Base-by-base conservation (phyloP, 2,329 filamentous ascomycete genomes). In the Malbranchea zuffiana region DNA sequence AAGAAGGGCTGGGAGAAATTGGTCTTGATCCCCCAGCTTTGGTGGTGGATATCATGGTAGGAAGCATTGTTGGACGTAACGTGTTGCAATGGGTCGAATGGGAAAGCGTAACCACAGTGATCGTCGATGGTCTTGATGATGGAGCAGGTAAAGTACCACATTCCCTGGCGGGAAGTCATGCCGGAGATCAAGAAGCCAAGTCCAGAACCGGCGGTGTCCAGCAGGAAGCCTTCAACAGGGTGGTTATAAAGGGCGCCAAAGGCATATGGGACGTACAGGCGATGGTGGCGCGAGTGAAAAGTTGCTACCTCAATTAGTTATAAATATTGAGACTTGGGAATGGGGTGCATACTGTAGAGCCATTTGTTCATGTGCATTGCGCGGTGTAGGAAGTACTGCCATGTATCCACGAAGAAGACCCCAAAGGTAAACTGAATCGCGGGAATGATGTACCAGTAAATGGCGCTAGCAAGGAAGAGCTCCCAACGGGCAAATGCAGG, bases 221-320 rank as follows among this genome's bases (percentile, higher is more conserved):
- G 74, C 23, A 94, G 69, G 55, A 98, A 93, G 6, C 87, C 88
- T 63, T 96, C 90, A 32, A 96, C 67, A 0, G 87, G 87, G 56
- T 96, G 88, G 62, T 95, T 96, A 71, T 96, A 98, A 7, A 96
- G 74, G 12, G 90, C 90, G 40, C 90, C 90, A 59, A 88, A 98
- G 3, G 90, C 90, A 59, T 96, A 98, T 2, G 90, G 90, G 3
- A 96, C 90, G 59, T 98, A 96, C 21, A 98, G 78, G 26, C 88
- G 82, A 68, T 98, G 90, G 61, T 98, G 90, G 42, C 88, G 79
- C 31, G 87, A 88, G 66, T 96, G 90, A 65, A 95, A 90, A 37
- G 80, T 82, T 44, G 78, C 82, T 88, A 45, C 15, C n/a, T 45
- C 17, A 16, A 18, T 20, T 5, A 26, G 7, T 32, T 8, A 33